These are phyloP conservation scores for Chlamydomonas sphaeroides DNA, from an alignment of 139 green algal genomes.

Conservation along the genomic window DNA sequence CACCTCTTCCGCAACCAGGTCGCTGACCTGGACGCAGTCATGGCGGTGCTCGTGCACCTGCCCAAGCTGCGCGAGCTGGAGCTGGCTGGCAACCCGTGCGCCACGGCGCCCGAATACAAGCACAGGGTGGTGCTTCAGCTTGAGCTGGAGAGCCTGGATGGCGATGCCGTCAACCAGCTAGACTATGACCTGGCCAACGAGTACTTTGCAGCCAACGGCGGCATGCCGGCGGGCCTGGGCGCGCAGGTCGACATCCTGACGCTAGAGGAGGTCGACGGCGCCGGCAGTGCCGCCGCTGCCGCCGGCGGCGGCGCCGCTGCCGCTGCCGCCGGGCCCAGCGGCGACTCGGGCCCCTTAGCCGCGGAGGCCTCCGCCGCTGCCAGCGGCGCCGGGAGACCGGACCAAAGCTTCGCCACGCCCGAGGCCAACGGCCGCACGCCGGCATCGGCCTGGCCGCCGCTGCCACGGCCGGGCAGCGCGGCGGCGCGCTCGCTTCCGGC, in stretches of 20 bases:
- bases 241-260: slow-evolving; percentile 33
- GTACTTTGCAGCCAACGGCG: slow-evolving; percentile 27
- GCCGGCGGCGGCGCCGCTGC: background rate
- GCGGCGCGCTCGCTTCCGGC: background rate
- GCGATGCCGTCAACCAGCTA: slow-evolving; percentile 33
- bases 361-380: background rate
- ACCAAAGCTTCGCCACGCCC: too few relatives aligned
- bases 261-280: slow-evolving; percentile 17
- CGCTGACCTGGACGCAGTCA: slow-evolving; percentile 22
- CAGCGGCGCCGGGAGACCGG: background rate
- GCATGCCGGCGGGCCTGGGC: slow-evolving; percentile 10
- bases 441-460: background rate
- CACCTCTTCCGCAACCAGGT: slow-evolving; percentile 48
- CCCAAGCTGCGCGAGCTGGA: slow-evolving; percentile 43
- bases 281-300: too few relatives aligned
- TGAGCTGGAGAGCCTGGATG: slow-evolving; percentile 39
- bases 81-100: slow-evolving; percentile 44
- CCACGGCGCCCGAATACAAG: slow-evolving; percentile 34
- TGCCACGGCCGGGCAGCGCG: slow-evolving; percentile 13
- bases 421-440: background rate
- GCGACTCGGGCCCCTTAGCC: background rate
- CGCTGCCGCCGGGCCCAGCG: background rate
- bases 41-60: slow-evolving; percentile 21
- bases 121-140: slow-evolving; percentile 37
- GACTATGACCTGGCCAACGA: slow-evolving; percentile 46